These are phyloP conservation scores for Emericellopsis terricola DNA, from an alignment of 495 filamentous ascomycete genomes.

Conservation along the genomic window DNA sequence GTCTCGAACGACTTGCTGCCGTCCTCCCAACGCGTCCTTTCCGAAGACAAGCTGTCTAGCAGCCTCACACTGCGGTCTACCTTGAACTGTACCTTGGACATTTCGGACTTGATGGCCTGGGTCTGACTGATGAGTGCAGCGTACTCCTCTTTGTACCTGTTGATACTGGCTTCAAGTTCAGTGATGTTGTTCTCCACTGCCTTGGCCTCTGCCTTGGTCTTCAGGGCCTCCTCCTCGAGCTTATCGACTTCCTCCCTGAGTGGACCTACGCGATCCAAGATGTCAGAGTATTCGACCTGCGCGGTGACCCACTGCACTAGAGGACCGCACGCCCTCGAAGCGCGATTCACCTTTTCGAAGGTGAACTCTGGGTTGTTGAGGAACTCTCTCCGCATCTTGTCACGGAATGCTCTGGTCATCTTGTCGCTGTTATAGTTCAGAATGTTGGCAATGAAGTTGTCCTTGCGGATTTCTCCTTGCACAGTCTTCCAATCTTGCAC, in stretches of 20 bases:
- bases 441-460: constrained; percentile 97
- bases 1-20: constrained; percentile 96
- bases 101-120: constrained; percentile 90
- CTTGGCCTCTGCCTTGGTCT: constrained; percentile 88
- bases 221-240: constrained; percentile 73
- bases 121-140: constrained; percentile 92
- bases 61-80: constrained; percentile 90
- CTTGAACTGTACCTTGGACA: constrained; percentile 92
- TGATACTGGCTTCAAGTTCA: constrained; percentile 74
- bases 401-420: constrained; percentile 68
- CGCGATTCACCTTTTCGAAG: constrained; percentile 84
- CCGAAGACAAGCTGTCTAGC: constrained; percentile 84
- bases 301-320: constrained; percentile 95
- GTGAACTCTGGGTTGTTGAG: constrained; percentile 87
- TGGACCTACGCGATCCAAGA: constrained; percentile 86
- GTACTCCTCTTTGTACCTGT: constrained; percentile 93
- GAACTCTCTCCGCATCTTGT: constrained; percentile 86
- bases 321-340: constrained; percentile 91
- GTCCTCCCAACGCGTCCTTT: constrained; percentile 84
- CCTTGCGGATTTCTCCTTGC: constrained; percentile 66
- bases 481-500: constrained; percentile 81
- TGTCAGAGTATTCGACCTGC: constrained; percentile 93
- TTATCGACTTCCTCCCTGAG: constrained; percentile 75
- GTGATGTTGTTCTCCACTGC: constrained; percentile 77
- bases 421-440: constrained; percentile 96